Base-by-base conservation (phyloP, 1,284 basidiomycete genomes). In the Anthracocystis walkeri region DNA sequence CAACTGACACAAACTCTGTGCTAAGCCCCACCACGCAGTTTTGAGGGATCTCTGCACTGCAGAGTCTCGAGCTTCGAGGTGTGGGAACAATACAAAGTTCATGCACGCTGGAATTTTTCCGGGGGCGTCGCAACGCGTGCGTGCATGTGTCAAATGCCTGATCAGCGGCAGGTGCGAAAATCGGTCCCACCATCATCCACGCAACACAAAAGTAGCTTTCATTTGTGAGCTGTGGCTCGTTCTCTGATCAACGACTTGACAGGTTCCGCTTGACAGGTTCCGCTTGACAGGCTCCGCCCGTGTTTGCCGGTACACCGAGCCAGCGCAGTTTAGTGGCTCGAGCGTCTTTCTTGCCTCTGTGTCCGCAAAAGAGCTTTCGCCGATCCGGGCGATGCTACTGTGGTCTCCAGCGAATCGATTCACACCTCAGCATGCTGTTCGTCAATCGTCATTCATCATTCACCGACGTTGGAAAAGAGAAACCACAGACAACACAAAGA, bases 1-100 rank as follows among this genome's bases (percentile, higher is more conserved):
- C 58, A 60, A n/a, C 44, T 54, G 67, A 57, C 67, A 65, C 61
- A 44, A 31, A 18, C 33, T 7, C 23, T 25, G 20, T 33, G 29
- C 29, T 29, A 5, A 40, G 10, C 18, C 51, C 38, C 51, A 16
- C 38, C 51, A 12, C 10, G 12, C 35, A 38, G 35, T 14, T 38
- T 16, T 14, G 14, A 5, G 35, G 35, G 35, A 38, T 5, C 4
- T 8, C 5, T 29, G 29, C 35, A 38, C 2, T 38, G 51, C 38
- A 23, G 16, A 53, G 41, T 18, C 21, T 42, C 41, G 51, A 42
- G 41, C 41, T 29, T 29, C 48, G 48, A 48, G 29, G 12, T 31
- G 38, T 42, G 21, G 40, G 11, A 25, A 33, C 46, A 41, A 21
- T n/a, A 20, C 14, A 27, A 21, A 35, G 16, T 14, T 57, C 14